Base-by-base conservation (phyloP, 2,329 filamentous ascomycete species). In the Penicillium sclerotigenum region DNA sequence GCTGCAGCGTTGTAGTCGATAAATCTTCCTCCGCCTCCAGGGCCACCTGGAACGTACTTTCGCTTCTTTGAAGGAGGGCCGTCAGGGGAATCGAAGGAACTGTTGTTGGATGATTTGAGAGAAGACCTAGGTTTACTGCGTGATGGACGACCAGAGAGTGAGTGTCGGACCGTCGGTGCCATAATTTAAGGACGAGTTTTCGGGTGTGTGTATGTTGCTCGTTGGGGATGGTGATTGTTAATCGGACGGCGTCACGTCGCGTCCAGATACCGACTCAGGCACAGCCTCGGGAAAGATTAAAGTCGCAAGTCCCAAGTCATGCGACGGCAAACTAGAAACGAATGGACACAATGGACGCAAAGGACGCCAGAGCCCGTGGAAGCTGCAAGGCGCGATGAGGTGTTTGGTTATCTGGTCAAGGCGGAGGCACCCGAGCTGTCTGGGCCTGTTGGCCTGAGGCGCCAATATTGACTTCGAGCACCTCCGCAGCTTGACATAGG, bases 1-100 rank as follows among this genome's bases (percentile, higher is more conserved):
- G 53, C 47, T 9, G 22, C 45, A 29, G 37, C 53, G 55, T 90
- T 84, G 54, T 87, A 81, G 64, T 95, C 90, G 34, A 94, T 80
- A 72, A 91, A 96, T 69, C 91, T 81, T 20, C 91, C 91, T 56
- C 91, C 91, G 43, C 91, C 91, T 37, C 90, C 91, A 56, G 90
- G 88, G 3, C 91, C 91, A 46, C 91, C 91, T 33, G 93, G 90
- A 46, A 95, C 83, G 76, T 96, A 97, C 74, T 85, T 83, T 64
- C 87, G 82, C 69, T 83, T 84, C 75, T 91, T 91, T 1, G 80
- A 80, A 13, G 87, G 86, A 26, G 87, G 86, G 63, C 88, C 87
- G 46, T 74, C 73, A 43, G 64, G 69, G 47, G 65, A 64, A 28
- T 72, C 67, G 24, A 58, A 36, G 13, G 66, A 20, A 26, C 8